Percentiles rank a stretch among this genome's conserved stretches.
Evolutionary conservation across 148 eudicot species (phyloP).

Genomic region (Cornus florida): DNA sequence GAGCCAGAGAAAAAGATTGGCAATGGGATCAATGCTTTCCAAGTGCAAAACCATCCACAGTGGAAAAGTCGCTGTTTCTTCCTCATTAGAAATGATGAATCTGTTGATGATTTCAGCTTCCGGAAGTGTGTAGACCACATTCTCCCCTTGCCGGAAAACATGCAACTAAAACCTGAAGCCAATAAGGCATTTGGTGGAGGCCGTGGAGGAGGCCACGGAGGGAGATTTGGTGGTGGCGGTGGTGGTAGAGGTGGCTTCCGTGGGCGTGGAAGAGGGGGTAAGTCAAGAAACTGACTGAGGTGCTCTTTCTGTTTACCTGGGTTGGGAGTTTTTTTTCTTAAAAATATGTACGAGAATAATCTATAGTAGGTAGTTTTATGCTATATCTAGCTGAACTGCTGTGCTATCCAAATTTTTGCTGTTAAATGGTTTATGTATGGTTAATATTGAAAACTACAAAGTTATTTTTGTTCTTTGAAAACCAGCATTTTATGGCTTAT

Average conservation of each 20-base stretch:
- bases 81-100: constrained; percentile 59
- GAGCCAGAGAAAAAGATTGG: constrained; percentile 84
- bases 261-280: constrained; percentile 66
- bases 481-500: no score
- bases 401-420: constrained; percentile 5
- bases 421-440: neutral
- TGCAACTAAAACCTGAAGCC: constrained; percentile 63
- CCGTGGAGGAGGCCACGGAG: constrained; percentile 41
- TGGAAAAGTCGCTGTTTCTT: constrained; percentile 89
- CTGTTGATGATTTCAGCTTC: constrained; percentile 92
- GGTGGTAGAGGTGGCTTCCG: constrained; percentile 30
- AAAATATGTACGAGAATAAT: neutral
- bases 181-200: constrained; percentile 57
- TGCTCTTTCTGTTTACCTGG: neutral
- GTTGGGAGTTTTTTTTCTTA: neutral
- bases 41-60: constrained; percentile 71
- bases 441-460: neutral
- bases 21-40: constrained; percentile 58
- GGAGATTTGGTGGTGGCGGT: constrained; percentile 38
- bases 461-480: no score
- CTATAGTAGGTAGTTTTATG: neutral
- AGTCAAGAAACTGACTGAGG: constrained; percentile 50
- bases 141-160: constrained; percentile 84
- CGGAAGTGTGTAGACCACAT: constrained; percentile 92
- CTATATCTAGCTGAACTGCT: neutral